These are phyloP conservation scores for Glycine soja DNA, from an alignment of 306 rosid species.

Conservation along the genomic window DNA sequence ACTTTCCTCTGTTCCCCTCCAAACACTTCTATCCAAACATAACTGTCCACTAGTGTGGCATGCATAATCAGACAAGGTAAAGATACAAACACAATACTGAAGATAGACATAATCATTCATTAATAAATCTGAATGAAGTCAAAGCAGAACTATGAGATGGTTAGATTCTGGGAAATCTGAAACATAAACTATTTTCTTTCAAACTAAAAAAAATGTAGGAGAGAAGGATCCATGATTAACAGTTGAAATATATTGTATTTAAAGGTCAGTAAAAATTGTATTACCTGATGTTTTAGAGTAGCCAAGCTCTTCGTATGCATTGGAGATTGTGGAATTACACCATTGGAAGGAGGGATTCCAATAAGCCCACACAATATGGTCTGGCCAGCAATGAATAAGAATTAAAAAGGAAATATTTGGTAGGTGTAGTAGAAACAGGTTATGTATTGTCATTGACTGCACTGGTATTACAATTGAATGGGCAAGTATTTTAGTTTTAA, in stretches of 20 bases:
- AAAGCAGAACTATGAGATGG: slow-evolving; percentile 20
- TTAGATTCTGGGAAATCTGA: neutral
- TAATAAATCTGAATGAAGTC: slow-evolving; percentile 7
- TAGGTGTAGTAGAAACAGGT: slow-evolving; percentile 23
- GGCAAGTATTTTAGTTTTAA: slow-evolving; percentile 1
- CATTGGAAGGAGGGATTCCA: slow-evolving; percentile 96
- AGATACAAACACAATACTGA: neutral
- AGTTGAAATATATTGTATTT: neutral
- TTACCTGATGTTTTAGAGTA: slow-evolving; percentile 93
- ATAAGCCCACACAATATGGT: slow-evolving; percentile 87
- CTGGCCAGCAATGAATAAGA: slow-evolving; percentile 55
- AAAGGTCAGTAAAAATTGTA: slow-evolving; percentile 32
- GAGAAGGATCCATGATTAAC: neutral
- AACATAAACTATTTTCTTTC: neutral
- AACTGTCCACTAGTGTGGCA: slow-evolving; percentile 13
- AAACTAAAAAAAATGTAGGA: neutral
- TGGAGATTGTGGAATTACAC: slow-evolving; percentile 98
- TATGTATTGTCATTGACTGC: slow-evolving; percentile 27
- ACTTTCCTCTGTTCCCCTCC: neutral
- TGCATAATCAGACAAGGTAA: slow-evolving; percentile 10
- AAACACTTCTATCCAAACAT: neutral
- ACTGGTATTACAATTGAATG: slow-evolving; percentile 25
- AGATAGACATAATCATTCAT: slow-evolving; percentile 10
- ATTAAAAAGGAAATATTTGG: slow-evolving; percentile 36
- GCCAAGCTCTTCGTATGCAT: slow-evolving; percentile 99